Conservation (phyloP, 306 rosid genomes). For the Mimosa bimucronata region DNA sequence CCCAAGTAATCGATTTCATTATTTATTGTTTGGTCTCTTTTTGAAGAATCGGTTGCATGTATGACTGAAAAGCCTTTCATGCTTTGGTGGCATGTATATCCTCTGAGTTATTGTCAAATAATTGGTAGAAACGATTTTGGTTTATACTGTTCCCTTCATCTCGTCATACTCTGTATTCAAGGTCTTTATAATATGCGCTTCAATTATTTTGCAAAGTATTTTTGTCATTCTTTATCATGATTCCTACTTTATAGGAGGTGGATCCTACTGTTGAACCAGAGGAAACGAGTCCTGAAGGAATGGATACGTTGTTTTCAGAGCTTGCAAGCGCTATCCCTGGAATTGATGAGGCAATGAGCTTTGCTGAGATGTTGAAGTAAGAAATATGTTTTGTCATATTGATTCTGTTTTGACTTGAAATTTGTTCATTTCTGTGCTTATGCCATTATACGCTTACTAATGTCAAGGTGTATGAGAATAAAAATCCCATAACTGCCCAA, state of each 20-base stretch:
- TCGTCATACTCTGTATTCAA: neutral
- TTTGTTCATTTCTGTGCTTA: neutral
- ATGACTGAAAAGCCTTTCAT: neutral
- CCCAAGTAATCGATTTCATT: neutral
- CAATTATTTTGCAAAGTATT: neutral
- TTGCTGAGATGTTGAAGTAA: conserved; percentile 83
- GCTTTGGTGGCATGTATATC: neutral
- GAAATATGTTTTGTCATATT: conserved; percentile 6
- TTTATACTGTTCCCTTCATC: neutral
- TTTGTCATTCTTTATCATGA: conserved; percentile 13
- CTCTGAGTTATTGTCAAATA: neutral
- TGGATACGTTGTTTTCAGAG: conserved; percentile 67
- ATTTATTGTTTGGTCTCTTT: neutral
- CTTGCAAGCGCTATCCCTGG: conserved; percentile 75
- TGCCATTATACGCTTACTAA: neutral
- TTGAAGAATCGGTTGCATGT: neutral
- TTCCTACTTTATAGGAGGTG: conserved; percentile 55
- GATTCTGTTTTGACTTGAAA: neutral
- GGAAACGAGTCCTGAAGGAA: conserved; percentile 55
- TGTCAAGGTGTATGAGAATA: conserved; percentile 19
- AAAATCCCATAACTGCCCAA: neutral
- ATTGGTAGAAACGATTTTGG: neutral
- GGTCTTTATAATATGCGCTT: neutral
- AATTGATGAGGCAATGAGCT: conserved; percentile 84
- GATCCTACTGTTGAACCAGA: conserved; percentile 73